These are phyloP conservation scores for Copromyces sp. DNA, from an alignment of 495 filamentous ascomycete species.

Conservation along the genomic window DNA sequence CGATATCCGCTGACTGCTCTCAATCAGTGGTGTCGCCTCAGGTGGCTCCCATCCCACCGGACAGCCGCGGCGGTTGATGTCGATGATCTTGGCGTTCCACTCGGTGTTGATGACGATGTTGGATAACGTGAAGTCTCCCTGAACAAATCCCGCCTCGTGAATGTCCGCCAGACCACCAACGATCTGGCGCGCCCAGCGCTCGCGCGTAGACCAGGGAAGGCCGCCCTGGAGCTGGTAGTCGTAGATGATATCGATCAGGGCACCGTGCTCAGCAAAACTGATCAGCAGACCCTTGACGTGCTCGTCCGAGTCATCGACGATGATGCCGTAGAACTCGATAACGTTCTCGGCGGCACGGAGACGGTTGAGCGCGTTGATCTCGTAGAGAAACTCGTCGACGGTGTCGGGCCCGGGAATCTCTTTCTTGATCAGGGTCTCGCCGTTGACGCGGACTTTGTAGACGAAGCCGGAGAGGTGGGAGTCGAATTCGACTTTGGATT, in stretches of 20 bases:
- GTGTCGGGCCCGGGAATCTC: constrained; percentile 96
- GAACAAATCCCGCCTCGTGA: constrained; percentile 92
- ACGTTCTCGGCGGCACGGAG: constrained; percentile 65
- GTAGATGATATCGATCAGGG: constrained; percentile 84
- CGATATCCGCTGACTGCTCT: constrained; percentile 83
- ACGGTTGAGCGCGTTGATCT: constrained; percentile 85
- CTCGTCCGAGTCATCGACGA: constrained; percentile 68
- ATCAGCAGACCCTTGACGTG: constrained; percentile 86
- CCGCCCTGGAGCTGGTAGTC: constrained; percentile 45
- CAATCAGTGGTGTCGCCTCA: constrained; percentile 77
- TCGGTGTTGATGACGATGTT: constrained; percentile 88
- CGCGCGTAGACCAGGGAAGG: constrained; percentile 64
- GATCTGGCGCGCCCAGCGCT: constrained; percentile 90
- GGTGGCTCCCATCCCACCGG: constrained; percentile 98
- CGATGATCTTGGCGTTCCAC: constrained; percentile 90
- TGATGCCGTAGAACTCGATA: constrained; percentile 79
- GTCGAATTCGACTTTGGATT: constrained; percentile 72
- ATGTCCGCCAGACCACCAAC: constrained; percentile 84
- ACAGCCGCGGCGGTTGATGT: constrained; percentile 93
- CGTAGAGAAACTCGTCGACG: constrained; percentile 94
- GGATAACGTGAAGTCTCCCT: constrained; percentile 93
- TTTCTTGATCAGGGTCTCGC: constrained; percentile 79
- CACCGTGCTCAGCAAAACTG: constrained; percentile 77
- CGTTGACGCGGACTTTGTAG: constrained; percentile 73
- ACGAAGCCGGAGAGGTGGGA: constrained; percentile 94